Conservation (phyloP, 108 stramenopile genomes). For the Fistulifera solaris region DNA sequence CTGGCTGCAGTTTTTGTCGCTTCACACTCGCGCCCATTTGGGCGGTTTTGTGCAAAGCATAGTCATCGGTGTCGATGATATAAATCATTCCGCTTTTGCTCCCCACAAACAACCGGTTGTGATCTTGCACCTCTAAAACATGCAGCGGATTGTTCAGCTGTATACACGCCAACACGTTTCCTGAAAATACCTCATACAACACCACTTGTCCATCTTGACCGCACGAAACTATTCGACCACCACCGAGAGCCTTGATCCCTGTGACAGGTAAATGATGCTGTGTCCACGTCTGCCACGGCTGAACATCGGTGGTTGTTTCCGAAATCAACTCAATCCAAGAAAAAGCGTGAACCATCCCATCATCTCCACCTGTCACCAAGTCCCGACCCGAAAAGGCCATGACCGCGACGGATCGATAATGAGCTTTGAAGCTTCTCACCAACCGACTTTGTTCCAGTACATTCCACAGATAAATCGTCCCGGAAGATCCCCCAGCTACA, state of each 20-base stretch:
- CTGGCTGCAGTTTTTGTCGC: background rate
- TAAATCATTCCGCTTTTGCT: slow-evolving; percentile 59
- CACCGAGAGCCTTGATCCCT: slow-evolving; percentile 24
- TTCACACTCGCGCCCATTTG: slow-evolving; percentile 21
- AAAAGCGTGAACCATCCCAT: slow-evolving; percentile 76
- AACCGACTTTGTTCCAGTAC: slow-evolving; percentile 39
- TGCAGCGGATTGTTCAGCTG: slow-evolving; percentile 45
- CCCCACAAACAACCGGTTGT: slow-evolving; percentile 46
- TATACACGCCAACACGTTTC: slow-evolving; percentile 44
- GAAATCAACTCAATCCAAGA: slow-evolving; percentile 47
- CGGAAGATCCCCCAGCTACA: slow-evolving; percentile 48
- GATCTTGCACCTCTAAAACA: slow-evolving; percentile 23
- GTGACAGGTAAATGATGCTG: slow-evolving; percentile 62
- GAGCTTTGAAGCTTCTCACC: slow-evolving; percentile 53
- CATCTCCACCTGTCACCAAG: slow-evolving; percentile 70
- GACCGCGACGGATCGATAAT: slow-evolving; percentile 55
- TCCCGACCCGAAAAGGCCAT: slow-evolving; percentile 50
- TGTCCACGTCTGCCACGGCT: slow-evolving; percentile 58
- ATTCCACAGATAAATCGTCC: slow-evolving; percentile 56
- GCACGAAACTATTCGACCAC: slow-evolving; percentile 46
- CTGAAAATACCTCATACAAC: slow-evolving; percentile 53
- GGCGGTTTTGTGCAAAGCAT: slow-evolving; percentile 44
- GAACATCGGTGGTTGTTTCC: slow-evolving; percentile 12
- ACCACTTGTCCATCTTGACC: slow-evolving; percentile 54
- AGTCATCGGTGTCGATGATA: slow-evolving; percentile 52